A percentile compares a stretch with the other conserved stretches of the same genome.
Conservation (phyloP, 805 yeast genomes). For the Candida anglica region DNA sequence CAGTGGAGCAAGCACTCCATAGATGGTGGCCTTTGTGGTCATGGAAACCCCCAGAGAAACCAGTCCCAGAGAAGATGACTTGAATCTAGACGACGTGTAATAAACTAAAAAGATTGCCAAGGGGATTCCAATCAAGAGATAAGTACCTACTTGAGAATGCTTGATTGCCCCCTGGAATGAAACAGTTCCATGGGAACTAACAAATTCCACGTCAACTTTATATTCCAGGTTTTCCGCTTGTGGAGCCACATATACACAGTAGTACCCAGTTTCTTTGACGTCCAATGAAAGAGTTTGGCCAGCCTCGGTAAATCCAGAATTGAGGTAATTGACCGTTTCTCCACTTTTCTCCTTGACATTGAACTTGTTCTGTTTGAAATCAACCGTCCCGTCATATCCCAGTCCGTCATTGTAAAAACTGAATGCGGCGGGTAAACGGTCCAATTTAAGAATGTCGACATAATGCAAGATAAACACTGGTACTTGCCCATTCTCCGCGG, state of each 20-base stretch:
- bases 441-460: conserved; percentile 16
- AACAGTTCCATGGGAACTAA: conserved; percentile 20
- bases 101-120: conserved; percentile 18
- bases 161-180: conserved; percentile 10
- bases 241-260: conserved; percentile 28
- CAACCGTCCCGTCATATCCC: too few species aligned
- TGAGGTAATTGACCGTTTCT: too few species aligned
- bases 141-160: conserved; percentile 13
- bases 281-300: too few species aligned
- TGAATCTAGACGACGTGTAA: conserved; percentile 20
- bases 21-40: conserved; percentile 22
- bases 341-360: too few species aligned
- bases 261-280: conserved; percentile 20
- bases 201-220: conserved; percentile 5
- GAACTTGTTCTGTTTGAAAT: too few species aligned
- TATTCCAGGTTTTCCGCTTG: conserved; percentile 11
- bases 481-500: too few species aligned
- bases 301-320: too few species aligned
- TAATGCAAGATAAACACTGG: conserved; percentile 17
- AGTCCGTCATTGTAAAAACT: too few species aligned
- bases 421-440: too few species aligned
- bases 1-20: conserved; percentile 20
- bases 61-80: conserved; percentile 20
- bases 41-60: conserved; percentile 23
- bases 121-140: conserved; percentile 11